Conservation (phyloP, 202 grass and related monocot species). For the Musa balbisiana region DNA sequence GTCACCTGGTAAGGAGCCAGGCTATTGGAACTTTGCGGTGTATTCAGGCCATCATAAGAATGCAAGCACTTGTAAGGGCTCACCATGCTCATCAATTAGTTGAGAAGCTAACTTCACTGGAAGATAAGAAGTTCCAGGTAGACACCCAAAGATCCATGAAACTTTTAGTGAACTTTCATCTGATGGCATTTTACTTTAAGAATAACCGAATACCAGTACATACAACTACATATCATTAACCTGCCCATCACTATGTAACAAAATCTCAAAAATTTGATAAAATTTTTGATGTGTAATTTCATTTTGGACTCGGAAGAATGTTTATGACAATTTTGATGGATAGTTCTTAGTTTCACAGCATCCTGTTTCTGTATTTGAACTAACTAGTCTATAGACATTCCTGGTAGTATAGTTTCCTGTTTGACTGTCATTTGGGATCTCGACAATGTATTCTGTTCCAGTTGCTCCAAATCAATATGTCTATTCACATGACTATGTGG, state of each 20-base stretch:
- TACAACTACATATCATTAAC: background rate
- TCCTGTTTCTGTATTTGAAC: no score
- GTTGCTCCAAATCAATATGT: background rate
- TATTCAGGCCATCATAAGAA: constrained; percentile 78
- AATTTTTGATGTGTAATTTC: background rate
- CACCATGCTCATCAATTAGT: constrained; percentile 37
- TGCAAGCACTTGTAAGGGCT: constrained; percentile 59
- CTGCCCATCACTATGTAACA: background rate
- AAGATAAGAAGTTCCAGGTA: constrained; percentile 26
- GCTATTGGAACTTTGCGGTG: constrained; percentile 70
- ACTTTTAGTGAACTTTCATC: background rate
- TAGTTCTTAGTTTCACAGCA: no score
- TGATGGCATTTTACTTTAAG: background rate
- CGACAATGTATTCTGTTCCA: background rate
- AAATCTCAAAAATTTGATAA: background rate
- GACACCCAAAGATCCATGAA: background rate
- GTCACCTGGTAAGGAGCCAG: constrained; percentile 62
- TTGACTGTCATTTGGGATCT: no score
- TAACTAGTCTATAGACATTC: no score
- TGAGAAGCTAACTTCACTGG: constrained; percentile 5
- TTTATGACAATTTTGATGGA: no score
- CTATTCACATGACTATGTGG: background rate
- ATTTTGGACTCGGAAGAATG: background rate
- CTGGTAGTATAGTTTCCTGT: no score
- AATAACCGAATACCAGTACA: background rate